Evolutionary conservation across 2,329 filamentous ascomycete species (phyloP).

Genomic region (Graphiopsis chlorocephala): DNA sequence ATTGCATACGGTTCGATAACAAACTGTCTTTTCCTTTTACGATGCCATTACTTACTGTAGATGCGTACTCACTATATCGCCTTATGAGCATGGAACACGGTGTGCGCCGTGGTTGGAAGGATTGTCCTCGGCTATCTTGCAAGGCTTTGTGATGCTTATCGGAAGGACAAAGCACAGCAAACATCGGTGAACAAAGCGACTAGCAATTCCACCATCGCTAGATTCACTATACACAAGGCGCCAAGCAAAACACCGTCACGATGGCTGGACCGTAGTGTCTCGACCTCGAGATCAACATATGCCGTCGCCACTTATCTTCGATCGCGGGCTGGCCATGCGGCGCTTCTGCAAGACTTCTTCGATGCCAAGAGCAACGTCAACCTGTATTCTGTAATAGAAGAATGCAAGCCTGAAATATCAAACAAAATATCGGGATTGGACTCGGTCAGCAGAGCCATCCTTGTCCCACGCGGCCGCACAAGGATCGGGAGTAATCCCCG

Average conservation of each 20-base stretch:
- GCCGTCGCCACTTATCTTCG: not conserved
- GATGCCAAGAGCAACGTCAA: not conserved
- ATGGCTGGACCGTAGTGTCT: not conserved
- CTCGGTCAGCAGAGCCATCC: not conserved
- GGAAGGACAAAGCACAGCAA: not conserved
- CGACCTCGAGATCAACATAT: conserved; percentile 1
- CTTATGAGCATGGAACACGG: not conserved
- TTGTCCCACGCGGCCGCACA: conserved; percentile 7
- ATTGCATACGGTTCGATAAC: not conserved
- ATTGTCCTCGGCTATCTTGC: not conserved
- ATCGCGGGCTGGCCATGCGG: not conserved
- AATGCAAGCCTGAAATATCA: not conserved
- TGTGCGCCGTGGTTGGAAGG: not conserved
- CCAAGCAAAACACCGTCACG: not conserved
- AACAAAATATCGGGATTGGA: not conserved
- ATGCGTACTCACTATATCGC: not conserved
- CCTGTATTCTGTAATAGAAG: not conserved
- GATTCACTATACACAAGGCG: not conserved
- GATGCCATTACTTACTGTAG: not conserved
- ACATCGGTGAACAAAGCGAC: not conserved
- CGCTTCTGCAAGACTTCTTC: conserved; percentile 1
- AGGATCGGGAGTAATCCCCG: conserved; percentile 3
- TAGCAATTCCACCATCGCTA: not conserved
- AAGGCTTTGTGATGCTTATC: not conserved
- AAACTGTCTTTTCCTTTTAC: not conserved